Percentiles rank a stretch among this genome's conserved stretches.
These are phyloP conservation scores for Starmerella asiatica DNA, from an alignment of 805 yeast genomes.

Conservation along the genomic window DNA sequence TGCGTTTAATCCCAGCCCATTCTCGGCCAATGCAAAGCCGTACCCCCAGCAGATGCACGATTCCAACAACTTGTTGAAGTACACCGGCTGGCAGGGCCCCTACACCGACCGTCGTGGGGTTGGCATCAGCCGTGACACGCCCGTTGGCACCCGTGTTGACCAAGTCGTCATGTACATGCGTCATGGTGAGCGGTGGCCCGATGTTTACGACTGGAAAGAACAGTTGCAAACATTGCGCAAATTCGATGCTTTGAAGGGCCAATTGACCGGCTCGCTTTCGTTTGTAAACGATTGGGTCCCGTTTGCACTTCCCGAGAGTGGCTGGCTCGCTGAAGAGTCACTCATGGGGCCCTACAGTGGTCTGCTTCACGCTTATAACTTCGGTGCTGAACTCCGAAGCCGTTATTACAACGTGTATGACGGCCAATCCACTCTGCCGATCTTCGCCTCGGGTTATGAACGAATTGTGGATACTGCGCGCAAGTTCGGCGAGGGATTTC, in stretches of 20 bases:
- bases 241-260: conserved; percentile 4
- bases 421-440: conserved; percentile 30
- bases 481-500: conserved; percentile 23
- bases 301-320: conserved; percentile 24
- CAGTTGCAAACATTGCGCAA: conserved; percentile 12
- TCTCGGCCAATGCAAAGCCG: conserved; percentile 14
- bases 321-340: conserved; percentile 40
- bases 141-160: conserved; percentile 37
- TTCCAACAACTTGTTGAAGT: conserved; percentile 17
- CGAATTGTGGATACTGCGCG: conserved; percentile 30
- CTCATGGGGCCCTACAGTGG: conserved; percentile 42
- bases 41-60: conserved; percentile 25
- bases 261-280: conserved; percentile 31
- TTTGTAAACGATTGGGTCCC: conserved; percentile 38
- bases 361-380: conserved; percentile 34
- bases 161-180: conserved; percentile 42
- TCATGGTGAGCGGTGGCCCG: conserved; percentile 49
- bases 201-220: conserved; percentile 11
- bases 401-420: conserved; percentile 39
- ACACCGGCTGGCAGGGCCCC: conserved; percentile 16
- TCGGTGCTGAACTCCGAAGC: conserved; percentile 38
- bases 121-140: conserved; percentile 42
- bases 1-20: conserved; percentile 12
- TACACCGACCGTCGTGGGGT: conserved; percentile 31
- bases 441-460: conserved; percentile 43